Percentiles rank a stretch among this genome's conserved stretches.
phyloP scores from a whole-genome alignment of 2,329 filamentous ascomycete species.

The Simplicillium sp. region DNA sequence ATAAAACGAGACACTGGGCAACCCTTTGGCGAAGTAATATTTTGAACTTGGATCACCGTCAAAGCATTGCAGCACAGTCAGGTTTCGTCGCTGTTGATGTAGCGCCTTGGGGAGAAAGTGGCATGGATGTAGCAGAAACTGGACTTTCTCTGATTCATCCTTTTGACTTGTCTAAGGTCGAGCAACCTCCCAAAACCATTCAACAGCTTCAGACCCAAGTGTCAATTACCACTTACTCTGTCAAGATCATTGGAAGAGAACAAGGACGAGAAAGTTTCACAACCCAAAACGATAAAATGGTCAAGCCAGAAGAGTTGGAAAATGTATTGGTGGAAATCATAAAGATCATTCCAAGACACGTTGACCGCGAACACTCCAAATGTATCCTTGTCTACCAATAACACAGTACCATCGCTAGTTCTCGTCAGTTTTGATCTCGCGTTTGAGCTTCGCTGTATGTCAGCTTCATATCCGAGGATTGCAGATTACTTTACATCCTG shows the following conservation, averaged over 20 bases:
- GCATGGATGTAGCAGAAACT: conserved; percentile 1
- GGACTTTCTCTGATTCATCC: conserved; percentile 2
- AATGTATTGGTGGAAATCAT: too few relatives aligned
- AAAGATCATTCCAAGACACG: too few relatives aligned
- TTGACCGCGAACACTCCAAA: too few relatives aligned
- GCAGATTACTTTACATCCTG: conserved; percentile 1
- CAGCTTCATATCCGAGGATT: neutral
- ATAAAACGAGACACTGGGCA: conserved; percentile 1
- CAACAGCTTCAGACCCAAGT: neutral
- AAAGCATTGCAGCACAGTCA: neutral
- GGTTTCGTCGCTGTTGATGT: conserved; percentile 2
- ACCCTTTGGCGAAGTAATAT: conserved; percentile 1
- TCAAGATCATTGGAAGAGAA: conserved; percentile 1
- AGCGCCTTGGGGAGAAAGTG: neutral
- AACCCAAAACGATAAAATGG: neutral
- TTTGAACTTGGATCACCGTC: neutral
- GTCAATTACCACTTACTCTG: neutral
- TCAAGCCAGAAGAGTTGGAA: neutral
- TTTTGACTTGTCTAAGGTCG: neutral
- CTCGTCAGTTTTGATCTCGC: conserved; percentile 2
- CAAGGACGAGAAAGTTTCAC: neutral
- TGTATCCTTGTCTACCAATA: neutral
- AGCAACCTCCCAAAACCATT: neutral
- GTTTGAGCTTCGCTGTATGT: conserved; percentile 1
- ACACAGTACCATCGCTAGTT: neutral